These are phyloP conservation scores for Trichoderma asperellum DNA, from an alignment of 2,329 filamentous ascomycete species.

Conservation along the genomic window DNA sequence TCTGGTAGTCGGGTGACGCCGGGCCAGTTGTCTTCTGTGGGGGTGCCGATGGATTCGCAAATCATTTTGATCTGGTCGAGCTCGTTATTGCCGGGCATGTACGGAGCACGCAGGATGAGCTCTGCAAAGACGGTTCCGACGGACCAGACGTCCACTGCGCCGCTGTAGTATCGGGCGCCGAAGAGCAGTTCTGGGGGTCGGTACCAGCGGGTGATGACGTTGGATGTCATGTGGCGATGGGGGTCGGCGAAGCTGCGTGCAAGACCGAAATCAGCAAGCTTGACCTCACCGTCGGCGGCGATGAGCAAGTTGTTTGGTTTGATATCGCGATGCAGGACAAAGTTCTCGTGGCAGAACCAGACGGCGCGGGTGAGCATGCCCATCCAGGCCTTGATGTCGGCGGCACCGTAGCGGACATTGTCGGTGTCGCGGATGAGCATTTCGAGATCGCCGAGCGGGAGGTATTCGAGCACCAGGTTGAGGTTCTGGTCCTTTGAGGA, in stretches of 20 bases:
- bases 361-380: conserved; percentile 91
- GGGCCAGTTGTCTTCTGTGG: conserved; percentile 93
- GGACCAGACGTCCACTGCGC: conserved; percentile 92
- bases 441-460: conserved; percentile 92
- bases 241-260: conserved; percentile 89
- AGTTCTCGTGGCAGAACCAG: conserved; percentile 97
- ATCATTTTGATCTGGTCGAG: conserved; percentile 85
- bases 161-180: conserved; percentile 84
- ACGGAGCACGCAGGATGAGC: conserved; percentile 79
- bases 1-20: conserved; percentile 80
- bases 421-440: conserved; percentile 87
- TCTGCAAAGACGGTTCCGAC: conserved; percentile 93
- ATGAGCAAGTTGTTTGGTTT: conserved; percentile 98
- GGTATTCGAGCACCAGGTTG: conserved; percentile 90
- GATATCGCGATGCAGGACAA: conserved; percentile 93
- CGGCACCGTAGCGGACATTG: conserved; percentile 76
- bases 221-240: conserved; percentile 83
- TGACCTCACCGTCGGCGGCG: conserved; percentile 88
- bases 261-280: conserved; percentile 96
- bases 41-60: conserved; percentile 82
- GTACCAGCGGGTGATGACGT: conserved; percentile 97
- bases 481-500: conserved; percentile 95
- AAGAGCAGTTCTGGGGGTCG: conserved; percentile 92
- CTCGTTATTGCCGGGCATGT: conserved; percentile 82
- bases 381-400: conserved; percentile 98